Evolutionary conservation across 2,329 filamentous ascomycete species (phyloP).

Genomic region (Beauveria bassiana): DNA sequence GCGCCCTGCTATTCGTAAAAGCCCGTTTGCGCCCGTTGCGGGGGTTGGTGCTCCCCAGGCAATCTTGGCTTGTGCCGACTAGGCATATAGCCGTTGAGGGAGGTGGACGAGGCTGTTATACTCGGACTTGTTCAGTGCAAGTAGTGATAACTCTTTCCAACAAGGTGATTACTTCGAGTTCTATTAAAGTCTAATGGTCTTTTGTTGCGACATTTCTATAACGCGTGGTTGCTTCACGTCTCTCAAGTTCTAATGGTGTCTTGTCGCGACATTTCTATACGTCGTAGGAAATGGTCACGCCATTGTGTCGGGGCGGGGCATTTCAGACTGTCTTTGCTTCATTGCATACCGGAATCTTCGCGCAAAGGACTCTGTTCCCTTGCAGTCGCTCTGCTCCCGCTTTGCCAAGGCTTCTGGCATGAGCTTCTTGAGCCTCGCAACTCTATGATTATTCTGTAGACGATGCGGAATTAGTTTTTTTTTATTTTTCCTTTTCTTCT

Average conservation of each 20-base stretch:
- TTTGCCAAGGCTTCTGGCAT: constrained; percentile 49
- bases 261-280: too few species aligned
- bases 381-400: constrained; percentile 45
- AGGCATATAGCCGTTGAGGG: neutral
- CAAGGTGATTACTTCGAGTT: too few species aligned
- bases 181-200: too few species aligned
- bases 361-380: constrained; percentile 43
- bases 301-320: neutral
- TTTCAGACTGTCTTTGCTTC: constrained; percentile 22
- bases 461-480: neutral
- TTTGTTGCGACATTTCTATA: too few species aligned
- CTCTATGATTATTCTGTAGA: constrained; percentile 49
- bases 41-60: neutral
- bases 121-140: too few species aligned
- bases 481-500: too few species aligned
- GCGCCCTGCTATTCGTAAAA: constrained; percentile 3
- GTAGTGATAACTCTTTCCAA: too few species aligned
- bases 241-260: too few species aligned
- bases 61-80: neutral
- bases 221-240: too few species aligned
- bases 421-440: constrained; percentile 59
- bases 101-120: neutral
- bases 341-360: constrained; percentile 43
- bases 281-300: neutral
- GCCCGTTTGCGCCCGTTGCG: neutral